Evolutionary conservation across 225 moss, liverwort and hornwort genomes (phyloP), one percentile per base, ranked within the genome.

Genomic region (Marchantia polymorpha): DNA sequence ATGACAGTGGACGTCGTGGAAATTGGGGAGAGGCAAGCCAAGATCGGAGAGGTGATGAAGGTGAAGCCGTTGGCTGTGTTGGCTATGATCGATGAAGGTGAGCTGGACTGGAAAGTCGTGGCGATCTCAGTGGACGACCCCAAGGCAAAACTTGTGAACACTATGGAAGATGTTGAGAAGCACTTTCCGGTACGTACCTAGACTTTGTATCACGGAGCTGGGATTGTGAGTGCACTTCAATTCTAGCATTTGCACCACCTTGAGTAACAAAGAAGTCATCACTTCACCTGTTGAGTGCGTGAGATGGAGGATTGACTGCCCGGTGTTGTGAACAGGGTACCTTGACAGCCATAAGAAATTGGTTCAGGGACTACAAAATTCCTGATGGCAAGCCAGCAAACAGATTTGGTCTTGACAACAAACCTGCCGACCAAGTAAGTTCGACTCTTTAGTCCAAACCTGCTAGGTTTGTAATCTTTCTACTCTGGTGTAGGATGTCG

Each of bases 331-430:
- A n/a, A 71, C 87, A 99, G 95, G 95, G 93, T 80, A 94, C 94
- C 70, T 86, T 97, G 81, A 93, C 92, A 78, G 94, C 92, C 15
- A 97, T 97, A 76, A 89, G 91, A 77, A 91, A 94, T 66, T 97
- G 97, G 96, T 97, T 97, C 72, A 92, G 97, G 64, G 97, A 97
- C 83, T 97, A 97, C 90, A 94, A 97, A 83, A 97, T 97, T 66
- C 97, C 97, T n/a, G 97, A 97, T 86, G 97, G 97, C 67, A 97
- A 97, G 80, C 97, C 94, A 83, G 92, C 97, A 55, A 97, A 97
- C 81, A 93, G 72, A 84, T 97, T 97, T 72, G 94, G 94, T 47
- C 86, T 97, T 72, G 89, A 74, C 82, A 81, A 94, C 87, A 92
- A 94, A 81, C 82, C 94, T 69, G 97, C 94, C 58, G 92, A 94